Evolutionary conservation across 1,284 basidiomycete genomes (phyloP).

Genomic region (Leccinum griseonigrum): DNA sequence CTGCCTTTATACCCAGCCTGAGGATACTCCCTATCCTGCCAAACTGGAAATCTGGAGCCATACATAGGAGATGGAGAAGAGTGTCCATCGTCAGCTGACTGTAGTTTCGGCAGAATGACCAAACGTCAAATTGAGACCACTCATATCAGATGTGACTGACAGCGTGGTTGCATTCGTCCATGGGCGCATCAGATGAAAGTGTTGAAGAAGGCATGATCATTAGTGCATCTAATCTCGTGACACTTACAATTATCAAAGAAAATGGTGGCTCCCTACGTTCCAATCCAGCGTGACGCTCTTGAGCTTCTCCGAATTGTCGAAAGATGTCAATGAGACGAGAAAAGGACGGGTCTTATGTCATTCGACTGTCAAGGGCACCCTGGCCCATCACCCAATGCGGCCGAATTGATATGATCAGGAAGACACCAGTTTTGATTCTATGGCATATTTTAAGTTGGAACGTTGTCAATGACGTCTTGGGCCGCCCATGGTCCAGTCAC

Average conservation of each 20-base stretch:
- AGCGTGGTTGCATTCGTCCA: too few relatives aligned
- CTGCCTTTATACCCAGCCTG: conserved; percentile 6
- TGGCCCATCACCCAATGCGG: too few relatives aligned
- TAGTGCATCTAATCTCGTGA: neutral
- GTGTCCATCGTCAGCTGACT: neutral
- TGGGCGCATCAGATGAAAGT: neutral
- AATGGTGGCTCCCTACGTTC: neutral
- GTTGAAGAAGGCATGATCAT: neutral
- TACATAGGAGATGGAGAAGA: neutral
- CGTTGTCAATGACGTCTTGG: too few relatives aligned
- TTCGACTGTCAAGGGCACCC: neutral
- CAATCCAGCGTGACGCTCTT: neutral
- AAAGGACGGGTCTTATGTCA: neutral
- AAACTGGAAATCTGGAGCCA: neutral
- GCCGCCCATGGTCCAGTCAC: too few relatives aligned
- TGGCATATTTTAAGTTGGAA: too few relatives aligned
- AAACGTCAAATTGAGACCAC: neutral
- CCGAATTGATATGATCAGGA: too few relatives aligned
- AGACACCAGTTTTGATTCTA: too few relatives aligned
- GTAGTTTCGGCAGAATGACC: neutral
- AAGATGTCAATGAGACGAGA: neutral
- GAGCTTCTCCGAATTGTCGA: neutral
- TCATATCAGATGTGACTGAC: neutral
- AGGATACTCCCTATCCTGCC: neutral
- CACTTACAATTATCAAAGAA: neutral